Percentiles rank a stretch among this genome's conserved stretches.
These are phyloP conservation scores for Gossypium schwendimanii DNA, from an alignment of 441 rosid species.

Conservation along the genomic window DNA sequence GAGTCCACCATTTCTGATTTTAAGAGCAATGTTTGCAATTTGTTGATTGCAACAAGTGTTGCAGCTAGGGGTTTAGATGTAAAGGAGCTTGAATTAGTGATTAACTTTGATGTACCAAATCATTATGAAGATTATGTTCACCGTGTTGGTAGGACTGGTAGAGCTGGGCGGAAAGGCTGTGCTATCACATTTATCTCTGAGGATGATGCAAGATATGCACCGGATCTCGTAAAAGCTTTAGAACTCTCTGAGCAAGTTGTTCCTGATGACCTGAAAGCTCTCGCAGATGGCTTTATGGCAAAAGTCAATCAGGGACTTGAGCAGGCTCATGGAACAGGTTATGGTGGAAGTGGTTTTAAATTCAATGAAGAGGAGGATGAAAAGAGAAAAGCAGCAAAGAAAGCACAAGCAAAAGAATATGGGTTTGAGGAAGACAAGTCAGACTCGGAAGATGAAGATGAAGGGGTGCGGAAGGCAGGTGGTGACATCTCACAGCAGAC, in stretches of 20 bases:
- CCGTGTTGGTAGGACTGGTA: constrained; percentile 90
- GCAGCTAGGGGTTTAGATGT: constrained; percentile 97
- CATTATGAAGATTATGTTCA: constrained; percentile 93
- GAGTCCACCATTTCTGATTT: constrained; percentile 87
- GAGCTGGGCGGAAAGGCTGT: constrained; percentile 90
- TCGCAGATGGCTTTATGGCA: constrained; percentile 78
- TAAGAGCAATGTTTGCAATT: constrained; percentile 75
- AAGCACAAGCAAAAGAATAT: constrained; percentile 92
- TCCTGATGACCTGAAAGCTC: constrained; percentile 73
- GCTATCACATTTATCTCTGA: constrained; percentile 85
- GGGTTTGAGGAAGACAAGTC: constrained; percentile 94
- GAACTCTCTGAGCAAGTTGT: constrained; percentile 92
- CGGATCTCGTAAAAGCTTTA: constrained; percentile 86
- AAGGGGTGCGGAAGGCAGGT: constrained; percentile 83
- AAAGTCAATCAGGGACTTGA: constrained; percentile 89
- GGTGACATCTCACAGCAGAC: constrained; percentile 77
- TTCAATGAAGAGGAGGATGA: constrained; percentile 96
- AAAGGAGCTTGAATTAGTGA: constrained; percentile 87
- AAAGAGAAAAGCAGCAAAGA: constrained; percentile 87
- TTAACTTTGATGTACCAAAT: constrained; percentile 75
- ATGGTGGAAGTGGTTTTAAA: constrained; percentile 95
- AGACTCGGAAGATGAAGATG: constrained; percentile 89
- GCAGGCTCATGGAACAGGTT: constrained; percentile 92
- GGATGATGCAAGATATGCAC: constrained; percentile 86
- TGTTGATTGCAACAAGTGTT: constrained; percentile 81